Evolutionary conservation across 1,284 basidiomycete species (phyloP), one percentile per base, ranked within the genome.

Genomic region (Rhodotorula sp.): DNA sequence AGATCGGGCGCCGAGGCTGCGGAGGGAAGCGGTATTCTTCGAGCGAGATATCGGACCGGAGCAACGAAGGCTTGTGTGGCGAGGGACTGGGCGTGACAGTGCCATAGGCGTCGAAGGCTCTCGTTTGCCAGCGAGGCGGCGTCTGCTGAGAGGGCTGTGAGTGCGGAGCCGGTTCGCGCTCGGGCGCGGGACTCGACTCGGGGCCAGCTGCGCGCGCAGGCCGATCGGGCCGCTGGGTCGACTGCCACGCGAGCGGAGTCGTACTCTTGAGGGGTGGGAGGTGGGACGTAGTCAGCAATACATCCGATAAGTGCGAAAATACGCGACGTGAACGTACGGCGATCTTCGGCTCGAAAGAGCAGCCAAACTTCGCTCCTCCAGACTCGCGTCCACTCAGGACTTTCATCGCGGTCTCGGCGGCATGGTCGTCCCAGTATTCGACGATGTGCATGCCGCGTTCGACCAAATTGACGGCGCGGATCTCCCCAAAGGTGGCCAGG

Each of bases 341-440:
- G 37, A 69, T 65, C 6, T 10, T 55, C 15, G 72, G 69, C 57
- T 73, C 72, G 37, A 71, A 73, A 42, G 62, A 67, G 67, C 69
- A 71, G 8, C 37, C 46, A 26, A 66, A 64, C 45, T 58, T 66
- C 44, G 15, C 29, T 7, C 66, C 68, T 2, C 42, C 59, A 6
- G 15, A 4, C 8, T 56, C 44, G 33, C 37, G 18, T 0, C 67
- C 67, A 8, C 69, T 33, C 6, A 75, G 55, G 15, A 17, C 37
- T n/a, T 49, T 26, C 7, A 7, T 45, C 26, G 71, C 73, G 14
- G 14, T 33, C 44, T 72, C 61, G 0, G 71, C 71, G 15, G 33
- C 18, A 2, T 68, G 59, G 30, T 75, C 73, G 46, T 75, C 71
- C 54, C 65, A 73, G 58, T 58, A 75, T 60, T 72, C 73, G 62